phyloP scores from a whole-genome alignment of 805 yeast genomes.

The Jamesozyma hellenica region DNA sequence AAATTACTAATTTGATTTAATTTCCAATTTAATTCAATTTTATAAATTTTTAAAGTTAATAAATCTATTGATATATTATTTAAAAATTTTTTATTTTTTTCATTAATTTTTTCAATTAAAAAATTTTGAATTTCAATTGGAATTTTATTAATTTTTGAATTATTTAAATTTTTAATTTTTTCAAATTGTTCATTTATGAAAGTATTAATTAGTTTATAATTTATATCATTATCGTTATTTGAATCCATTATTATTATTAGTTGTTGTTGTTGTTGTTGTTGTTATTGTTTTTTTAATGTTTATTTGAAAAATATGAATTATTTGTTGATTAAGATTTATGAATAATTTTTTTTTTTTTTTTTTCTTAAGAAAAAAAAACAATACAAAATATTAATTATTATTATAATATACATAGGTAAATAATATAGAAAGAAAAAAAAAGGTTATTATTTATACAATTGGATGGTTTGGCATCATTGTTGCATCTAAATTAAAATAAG shows the following conservation, averaged over 20 bases:
- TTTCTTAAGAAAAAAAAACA: too few species aligned
- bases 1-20: constrained; percentile 11
- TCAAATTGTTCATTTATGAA: constrained; percentile 4
- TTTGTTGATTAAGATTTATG: too few species aligned
- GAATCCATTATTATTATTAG: too few species aligned
- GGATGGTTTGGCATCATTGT: constrained; percentile 43
- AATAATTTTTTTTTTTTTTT: too few species aligned
- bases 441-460: constrained; percentile 16
- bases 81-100: constrained; percentile 1
- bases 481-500: constrained; percentile 45
- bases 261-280: too few species aligned
- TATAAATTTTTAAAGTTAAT: constrained; percentile 11
- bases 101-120: constrained; percentile 4
- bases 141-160: constrained; percentile 3
- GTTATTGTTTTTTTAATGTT: too few species aligned
- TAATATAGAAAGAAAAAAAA: neutral
- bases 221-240: too few species aligned
- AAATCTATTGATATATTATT: constrained; percentile 11
- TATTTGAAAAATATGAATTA: too few species aligned
- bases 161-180: neutral
- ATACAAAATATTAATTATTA: neutral
- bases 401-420: neutral
- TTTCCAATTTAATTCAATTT: constrained; percentile 13
- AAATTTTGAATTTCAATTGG: constrained; percentile 7
- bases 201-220: neutral